Base-by-base conservation (phyloP, 2,329 filamentous ascomycete genomes). In the Cladobotryum mycophilum region DNA sequence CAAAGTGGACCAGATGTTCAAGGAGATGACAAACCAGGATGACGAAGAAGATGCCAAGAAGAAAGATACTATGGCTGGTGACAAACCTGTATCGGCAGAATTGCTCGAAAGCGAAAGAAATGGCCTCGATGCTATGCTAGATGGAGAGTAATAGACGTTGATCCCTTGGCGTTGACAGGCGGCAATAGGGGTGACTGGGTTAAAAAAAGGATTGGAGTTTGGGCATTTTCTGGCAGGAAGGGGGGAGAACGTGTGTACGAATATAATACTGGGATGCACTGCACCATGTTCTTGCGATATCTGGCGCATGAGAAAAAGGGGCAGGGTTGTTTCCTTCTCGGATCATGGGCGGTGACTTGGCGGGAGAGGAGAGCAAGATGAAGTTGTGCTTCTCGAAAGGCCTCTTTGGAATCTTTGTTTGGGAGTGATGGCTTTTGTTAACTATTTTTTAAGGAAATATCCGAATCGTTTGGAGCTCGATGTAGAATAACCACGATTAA, bases 1-100 rank as follows among this genome's bases (percentile, higher is more conserved):
- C 41, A 76, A 74, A 22, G 75, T 77, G 4, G 75, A 79, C 50
- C 74, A 73, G 56, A 79, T 81, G 75, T 80, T 80, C 59, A 69
- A 74, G 41, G 77, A 80, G 41, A 70, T 81, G 56, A 78, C 76
- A 3, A 78, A 80, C 52, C 70, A 75, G 51, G 74, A 77, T 14
- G 74, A 78, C 20, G 76, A 78, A 4, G 72, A 75, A 13, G 65
- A 67, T 48, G 63, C 51, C 9, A 74, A 72, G 58, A 67, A 66
- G 55, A 68, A 67, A 41, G 64, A 66, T 33, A 47, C 45, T 6
- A 49, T 41, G 2, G 53, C 55, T 30, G 48, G 52, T n/a, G 64
- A 68, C 30, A 62, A 60, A 15, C 59, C 60, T 13, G 65, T 73
- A 45, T 74, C 70, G 34, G 67, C 71, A 18, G 72, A 70, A 45